Evolutionary conservation across 2,329 filamentous ascomycete species (phyloP), one percentile per base, ranked within the genome.

Genomic region (Claviceps maximensis): DNA sequence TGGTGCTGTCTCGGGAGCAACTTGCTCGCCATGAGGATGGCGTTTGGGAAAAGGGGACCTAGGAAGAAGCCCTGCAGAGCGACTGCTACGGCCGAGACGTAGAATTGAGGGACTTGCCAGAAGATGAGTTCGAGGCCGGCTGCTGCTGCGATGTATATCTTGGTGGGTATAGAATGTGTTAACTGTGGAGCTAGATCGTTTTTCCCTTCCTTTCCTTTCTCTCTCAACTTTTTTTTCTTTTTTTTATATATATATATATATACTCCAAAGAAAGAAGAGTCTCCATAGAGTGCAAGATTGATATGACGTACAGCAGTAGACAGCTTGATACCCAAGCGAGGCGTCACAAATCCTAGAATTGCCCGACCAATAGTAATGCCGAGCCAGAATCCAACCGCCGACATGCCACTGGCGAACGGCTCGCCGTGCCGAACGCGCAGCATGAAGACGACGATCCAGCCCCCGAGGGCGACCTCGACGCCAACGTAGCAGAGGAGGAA

Each of bases 361-460:
- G 88, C 71, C 1, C 86, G 73, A 0, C 86, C 86, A 0, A 84
- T 66, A 0, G 85, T 87, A 60, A 89, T 78, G 1, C 86, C 86
- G n/a, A 85, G 76, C 86, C 86, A 90, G 67, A 88, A 90, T 0
- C 85, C 86, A 0, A 85, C 86, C 0, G 79, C 81, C 0, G 80
- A 81, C 67, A 87, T 83, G 27, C 86, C 86, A n/a, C 82, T 82
- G 0, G 80, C 78, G 59, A 87, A 88, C 0, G 78, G 67, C 2
- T 69, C 74, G 1, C 80, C 85, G 6, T 82, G 69, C 15, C 87
- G 77, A 10, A 87, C 81, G 13, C 78, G 76, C 6, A 87, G 79
- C 84, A 90, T 89, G 64, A 90, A 89, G 0, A 82, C 83, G 36
- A 88, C 83, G 36, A 90, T 82, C 87, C 87, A 91, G 4, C 87